phyloP scores from a whole-genome alignment of 1,139 yeast species.

The Magnusiomyces ingens region DNA sequence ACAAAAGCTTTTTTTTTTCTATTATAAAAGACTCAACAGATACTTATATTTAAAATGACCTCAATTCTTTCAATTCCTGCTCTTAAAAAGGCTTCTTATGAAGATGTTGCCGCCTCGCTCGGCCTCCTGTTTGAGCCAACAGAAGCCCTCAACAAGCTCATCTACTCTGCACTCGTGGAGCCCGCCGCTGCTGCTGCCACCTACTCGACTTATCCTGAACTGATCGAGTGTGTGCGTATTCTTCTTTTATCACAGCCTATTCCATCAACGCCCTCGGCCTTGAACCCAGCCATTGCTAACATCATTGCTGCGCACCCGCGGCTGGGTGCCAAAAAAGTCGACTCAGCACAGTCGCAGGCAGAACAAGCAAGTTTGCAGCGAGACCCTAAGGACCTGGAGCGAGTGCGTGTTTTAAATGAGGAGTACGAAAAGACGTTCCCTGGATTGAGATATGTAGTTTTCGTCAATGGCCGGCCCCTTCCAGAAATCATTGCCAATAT shows the following conservation, averaged over 20 bases:
- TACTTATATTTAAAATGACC: too few species aligned
- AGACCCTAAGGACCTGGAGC: slow-evolving; percentile 40
- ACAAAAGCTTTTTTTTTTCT: too few species aligned
- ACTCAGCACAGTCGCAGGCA: slow-evolving; percentile 55
- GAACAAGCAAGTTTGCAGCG: slow-evolving; percentile 61
- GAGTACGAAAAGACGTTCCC: slow-evolving; percentile 66
- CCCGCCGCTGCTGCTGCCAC: not conserved
- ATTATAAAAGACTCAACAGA: too few species aligned
- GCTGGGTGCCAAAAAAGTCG: slow-evolving; percentile 51
- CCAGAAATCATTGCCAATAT: slow-evolving; percentile 60
- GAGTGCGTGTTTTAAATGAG: slow-evolving; percentile 49
- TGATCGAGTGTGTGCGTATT: slow-evolving; percentile 46
- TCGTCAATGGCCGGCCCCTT: slow-evolving; percentile 77
- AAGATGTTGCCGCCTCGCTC: not conserved
- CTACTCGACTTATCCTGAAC: slow-evolving; percentile 36
- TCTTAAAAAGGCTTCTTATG: not conserved
- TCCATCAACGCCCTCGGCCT: not conserved
- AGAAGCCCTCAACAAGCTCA: not conserved
- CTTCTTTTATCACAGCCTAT: slow-evolving; percentile 34
- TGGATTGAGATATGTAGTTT: slow-evolving; percentile 82
- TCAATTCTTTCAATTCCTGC: not conserved
- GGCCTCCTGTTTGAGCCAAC: slow-evolving; percentile 4
- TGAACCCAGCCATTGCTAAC: slow-evolving; percentile 22
- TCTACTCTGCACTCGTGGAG: not conserved
- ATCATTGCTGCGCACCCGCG: slow-evolving; percentile 83